Percentiles rank a stretch among this genome's conserved stretches.
phyloP scores from a whole-genome alignment of 805 yeast genomes.

The Hanseniaspora meyeri region DNA sequence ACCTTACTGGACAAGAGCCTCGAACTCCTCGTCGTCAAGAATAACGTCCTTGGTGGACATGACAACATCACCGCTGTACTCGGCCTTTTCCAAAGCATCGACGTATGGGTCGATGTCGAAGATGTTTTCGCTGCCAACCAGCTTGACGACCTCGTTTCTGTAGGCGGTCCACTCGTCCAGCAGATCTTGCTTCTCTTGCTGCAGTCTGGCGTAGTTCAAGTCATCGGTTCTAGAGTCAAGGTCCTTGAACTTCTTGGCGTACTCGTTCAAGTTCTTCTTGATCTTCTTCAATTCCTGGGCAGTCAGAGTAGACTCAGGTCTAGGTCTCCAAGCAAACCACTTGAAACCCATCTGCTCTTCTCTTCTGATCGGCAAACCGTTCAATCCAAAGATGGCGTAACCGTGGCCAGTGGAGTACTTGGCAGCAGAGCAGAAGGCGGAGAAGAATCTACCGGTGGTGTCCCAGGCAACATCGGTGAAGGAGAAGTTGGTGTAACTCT shows the following conservation, averaged over 20 bases:
- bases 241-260: conserved; percentile 87
- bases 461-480: conserved; percentile 86
- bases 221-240: conserved; percentile 91
- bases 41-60: conserved; percentile 1
- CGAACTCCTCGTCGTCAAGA: not conserved
- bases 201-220: conserved; percentile 79
- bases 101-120: conserved; percentile 36
- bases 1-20: not conserved
- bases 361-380: conserved; percentile 64
- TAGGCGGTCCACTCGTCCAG: conserved; percentile 78
- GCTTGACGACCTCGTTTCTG: conserved; percentile 37
- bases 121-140: conserved; percentile 28
- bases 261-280: conserved; percentile 76
- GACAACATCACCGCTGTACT: conserved; percentile 67
- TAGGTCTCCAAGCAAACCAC: conserved; percentile 93
- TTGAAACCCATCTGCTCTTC: conserved; percentile 73
- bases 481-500: conserved; percentile 57
- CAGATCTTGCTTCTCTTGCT: conserved; percentile 66
- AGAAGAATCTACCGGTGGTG: conserved; percentile 83
- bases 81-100: conserved; percentile 49
- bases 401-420: conserved; percentile 81
- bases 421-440: conserved; percentile 81
- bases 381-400: conserved; percentile 71
- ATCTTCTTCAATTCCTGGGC: conserved; percentile 79
- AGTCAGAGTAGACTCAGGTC: conserved; percentile 69